Conservation (phyloP, 2,329 filamentous ascomycete genomes). For the Aspergillus hiratsukae region DNA sequence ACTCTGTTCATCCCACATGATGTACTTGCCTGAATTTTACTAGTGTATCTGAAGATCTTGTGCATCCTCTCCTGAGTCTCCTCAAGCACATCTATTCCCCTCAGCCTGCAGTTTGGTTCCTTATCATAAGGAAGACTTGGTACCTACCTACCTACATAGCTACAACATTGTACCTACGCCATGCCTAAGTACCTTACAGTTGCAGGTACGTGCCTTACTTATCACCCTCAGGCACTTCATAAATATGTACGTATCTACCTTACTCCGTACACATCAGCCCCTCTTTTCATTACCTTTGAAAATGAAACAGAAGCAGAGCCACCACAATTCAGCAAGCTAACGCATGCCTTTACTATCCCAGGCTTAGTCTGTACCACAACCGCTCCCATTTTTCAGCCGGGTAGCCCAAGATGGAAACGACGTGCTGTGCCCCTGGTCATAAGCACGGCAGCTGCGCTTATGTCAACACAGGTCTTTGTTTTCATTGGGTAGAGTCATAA, state of each 20-base stretch:
- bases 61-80: not conserved
- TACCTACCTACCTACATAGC: not conserved
- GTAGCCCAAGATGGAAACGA: conserved; percentile 6
- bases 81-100: not conserved
- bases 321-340: conserved; percentile 4
- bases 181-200: no score
- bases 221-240: not conserved
- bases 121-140: not conserved
- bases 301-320: conserved; percentile 2
- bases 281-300: conserved; percentile 19
- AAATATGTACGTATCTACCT: no score
- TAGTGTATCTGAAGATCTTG: not conserved
- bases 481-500: conserved; percentile 9
- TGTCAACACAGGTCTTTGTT: not conserved
- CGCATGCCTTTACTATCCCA: conserved; percentile 1
- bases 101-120: not conserved
- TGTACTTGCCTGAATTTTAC: not conserved
- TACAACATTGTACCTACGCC: no score
- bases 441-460: not conserved
- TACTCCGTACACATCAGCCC: conserved; percentile 7
- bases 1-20: not conserved
- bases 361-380: conserved; percentile 5
- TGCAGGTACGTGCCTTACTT: no score
- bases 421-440: conserved; percentile 8
- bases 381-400: conserved; percentile 2